Percentiles rank a stretch among this genome's conserved stretches.
Evolutionary conservation across 2,329 filamentous ascomycete species (phyloP).

Genomic region (Fusarium dlaminii): DNA sequence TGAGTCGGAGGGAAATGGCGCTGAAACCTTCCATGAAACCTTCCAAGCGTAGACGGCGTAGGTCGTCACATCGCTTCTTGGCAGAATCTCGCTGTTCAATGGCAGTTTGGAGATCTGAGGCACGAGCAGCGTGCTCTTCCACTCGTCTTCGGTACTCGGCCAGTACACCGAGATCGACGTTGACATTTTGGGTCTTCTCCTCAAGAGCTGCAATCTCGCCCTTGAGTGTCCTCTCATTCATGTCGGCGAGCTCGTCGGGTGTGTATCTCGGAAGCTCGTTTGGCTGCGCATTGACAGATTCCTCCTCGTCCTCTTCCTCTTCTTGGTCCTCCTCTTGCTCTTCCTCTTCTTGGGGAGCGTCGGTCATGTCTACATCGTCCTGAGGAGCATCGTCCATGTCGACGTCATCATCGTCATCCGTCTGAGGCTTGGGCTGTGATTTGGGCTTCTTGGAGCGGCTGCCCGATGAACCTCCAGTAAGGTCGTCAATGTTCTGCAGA

Average conservation of each 20-base stretch:
- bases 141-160: conserved; percentile 88
- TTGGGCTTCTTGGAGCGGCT: conserved; percentile 41
- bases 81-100: conserved; percentile 82
- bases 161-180: conserved; percentile 88
- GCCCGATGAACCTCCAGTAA: conserved; percentile 55
- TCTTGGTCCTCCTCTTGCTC: conserved; percentile 44
- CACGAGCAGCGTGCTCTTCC: conserved; percentile 82
- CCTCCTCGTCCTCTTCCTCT: conserved; percentile 39
- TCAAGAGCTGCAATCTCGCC: conserved; percentile 70
- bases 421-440: conserved; percentile 34
- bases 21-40: conserved; percentile 99
- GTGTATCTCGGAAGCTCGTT: conserved; percentile 82
- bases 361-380: conserved; percentile 46
- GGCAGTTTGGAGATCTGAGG: conserved; percentile 83
- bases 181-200: conserved; percentile 81
- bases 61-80: conserved; percentile 92
- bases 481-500: conserved; percentile 82
- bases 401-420: conserved; percentile 45
- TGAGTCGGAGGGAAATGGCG: conserved; percentile 90
- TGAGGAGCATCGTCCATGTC: conserved; percentile 45
- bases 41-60: conserved; percentile 88
- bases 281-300: conserved; percentile 47
- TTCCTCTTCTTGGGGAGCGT: conserved; percentile 45
- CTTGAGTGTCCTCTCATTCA: conserved; percentile 70
- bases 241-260: conserved; percentile 72